Percentiles rank a stretch among this genome's conserved stretches.
phyloP scores from a whole-genome alignment of 169 alveolate genomes.

The Plasmodium fragile region DNA sequence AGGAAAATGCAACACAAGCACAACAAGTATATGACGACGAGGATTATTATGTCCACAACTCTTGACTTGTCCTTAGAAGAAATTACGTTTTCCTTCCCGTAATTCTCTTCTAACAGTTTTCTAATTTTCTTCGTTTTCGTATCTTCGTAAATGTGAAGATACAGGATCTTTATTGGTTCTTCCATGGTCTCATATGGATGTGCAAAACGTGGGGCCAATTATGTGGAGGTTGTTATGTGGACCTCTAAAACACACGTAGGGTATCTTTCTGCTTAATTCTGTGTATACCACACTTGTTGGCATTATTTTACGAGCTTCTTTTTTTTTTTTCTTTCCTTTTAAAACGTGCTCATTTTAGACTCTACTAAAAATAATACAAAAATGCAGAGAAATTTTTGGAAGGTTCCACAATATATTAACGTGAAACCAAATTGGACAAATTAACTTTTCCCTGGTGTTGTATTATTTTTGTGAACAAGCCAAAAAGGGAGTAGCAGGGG shows the following conservation, averaged over 20 bases:
- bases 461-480: background rate
- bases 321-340: background rate
- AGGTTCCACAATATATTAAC: background rate
- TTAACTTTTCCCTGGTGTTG: background rate
- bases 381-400: background rate
- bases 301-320: background rate
- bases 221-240: background rate
- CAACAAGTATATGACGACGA: conserved; percentile 11
- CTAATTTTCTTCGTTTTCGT: conserved; percentile 20
- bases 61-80: conserved; percentile 34
- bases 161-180: conserved; percentile 44
- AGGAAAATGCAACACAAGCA: conserved; percentile 18
- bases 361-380: background rate
- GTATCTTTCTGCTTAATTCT: background rate
- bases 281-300: background rate
- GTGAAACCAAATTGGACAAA: background rate
- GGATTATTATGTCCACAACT: conserved; percentile 17
- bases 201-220: background rate
- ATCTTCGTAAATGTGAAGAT: conserved; percentile 65
- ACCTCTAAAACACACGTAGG: background rate
- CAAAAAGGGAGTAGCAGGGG: background rate
- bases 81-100: conserved; percentile 41
- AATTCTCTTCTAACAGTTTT: conserved; percentile 6
- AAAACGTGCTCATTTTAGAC: background rate
- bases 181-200: background rate